Base-by-base conservation (phyloP, 257 asterid species). In the Plantago ovata region DNA sequence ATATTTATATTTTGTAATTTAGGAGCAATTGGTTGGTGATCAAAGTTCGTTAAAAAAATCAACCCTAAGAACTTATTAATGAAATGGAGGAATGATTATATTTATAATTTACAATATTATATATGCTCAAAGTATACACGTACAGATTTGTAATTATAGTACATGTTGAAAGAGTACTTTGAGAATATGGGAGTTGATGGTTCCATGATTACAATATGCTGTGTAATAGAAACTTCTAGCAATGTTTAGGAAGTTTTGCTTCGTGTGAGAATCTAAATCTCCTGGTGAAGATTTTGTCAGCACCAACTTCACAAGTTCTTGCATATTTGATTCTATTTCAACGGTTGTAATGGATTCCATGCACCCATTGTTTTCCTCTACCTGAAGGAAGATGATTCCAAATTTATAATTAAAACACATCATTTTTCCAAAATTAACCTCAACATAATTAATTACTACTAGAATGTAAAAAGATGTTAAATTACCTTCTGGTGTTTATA, bases 81-180 rank as follows among this genome's bases (percentile, higher is more conserved):
- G n/a, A n/a, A n/a, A n/a, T n/a, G n/a, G n/a, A n/a, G n/a, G n/a
- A n/a, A n/a, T n/a, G n/a, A n/a, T n/a, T n/a, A n/a, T n/a, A n/a
- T n/a, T n/a, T n/a, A n/a, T n/a, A n/a, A n/a, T n/a, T n/a, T n/a
- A n/a, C 22, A 45, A 9, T 45, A 46, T 46, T 16, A n/a, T 16
- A 11, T 44, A 42, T 18, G 13, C 2, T 14, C n/a, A n/a, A n/a
- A n/a, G n/a, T n/a, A n/a, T n/a, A n/a, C n/a, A n/a, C n/a, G n/a
- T n/a, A n/a, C n/a, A n/a, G n/a, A n/a, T n/a, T n/a, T n/a, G n/a
- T n/a, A 19, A 48, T n/a, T 11, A 55, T 4, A 4, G 36, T 12
- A 42, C 79, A 60, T 63, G 72, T 39, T 72, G 68, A 59, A 77
- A 81, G 23, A 81, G 80, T 20, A 81, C 81, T 72, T 77, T 78